Evolutionary conservation across 768 basidiomycete genomes (phyloP), one percentile per base, ranked within the genome.

Genomic region (Obba rivulosa): DNA sequence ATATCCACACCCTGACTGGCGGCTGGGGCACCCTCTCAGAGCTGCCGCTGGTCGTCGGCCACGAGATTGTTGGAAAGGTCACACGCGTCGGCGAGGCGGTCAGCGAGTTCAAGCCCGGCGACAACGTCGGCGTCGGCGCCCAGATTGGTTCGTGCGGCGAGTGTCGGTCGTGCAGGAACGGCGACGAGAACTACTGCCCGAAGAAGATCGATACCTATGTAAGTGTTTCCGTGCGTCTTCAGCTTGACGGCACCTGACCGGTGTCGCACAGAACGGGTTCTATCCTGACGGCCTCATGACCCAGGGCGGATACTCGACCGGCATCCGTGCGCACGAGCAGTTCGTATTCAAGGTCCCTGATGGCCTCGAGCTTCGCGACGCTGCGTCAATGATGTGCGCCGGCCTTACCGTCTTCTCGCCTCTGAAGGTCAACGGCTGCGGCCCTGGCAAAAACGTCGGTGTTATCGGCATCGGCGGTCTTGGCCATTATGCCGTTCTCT

Each of bases 391-490:
- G 74, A 62, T 83, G 31, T 85, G 80, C 57, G 82, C 69, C 8
- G 81, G 81, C 34, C 60, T 82, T 20, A 82, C 81, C 13, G 74
- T 78, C 7, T 82, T 69, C 66, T 80, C 78, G 0, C 81, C 83
- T 16, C 65, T 85, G 18, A 64, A 69, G 18, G 64, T 73, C 36
- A 74, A 79, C 62, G 74, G 74, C 34, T 58, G 50, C 50, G 80
- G 80, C 0, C 77, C 78, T 3, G 82, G 81, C 41, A 80, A 78
- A 65, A 74, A 74, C 49, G 77, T 86, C 52, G 83, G 81, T 40
- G 63, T 86, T 34, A 67, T 85, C 49, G 83, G 83, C 43, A 72
- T 85, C 25, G 82, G 81, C 40, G 81, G 81, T 22, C 66, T 83
- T 21, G 76, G 75, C 1, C 61, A 60, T 48, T 65, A 54, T 41